Base-by-base conservation (phyloP, 2,329 filamentous ascomycete genomes). In the Amauroascus verrucosus region DNA sequence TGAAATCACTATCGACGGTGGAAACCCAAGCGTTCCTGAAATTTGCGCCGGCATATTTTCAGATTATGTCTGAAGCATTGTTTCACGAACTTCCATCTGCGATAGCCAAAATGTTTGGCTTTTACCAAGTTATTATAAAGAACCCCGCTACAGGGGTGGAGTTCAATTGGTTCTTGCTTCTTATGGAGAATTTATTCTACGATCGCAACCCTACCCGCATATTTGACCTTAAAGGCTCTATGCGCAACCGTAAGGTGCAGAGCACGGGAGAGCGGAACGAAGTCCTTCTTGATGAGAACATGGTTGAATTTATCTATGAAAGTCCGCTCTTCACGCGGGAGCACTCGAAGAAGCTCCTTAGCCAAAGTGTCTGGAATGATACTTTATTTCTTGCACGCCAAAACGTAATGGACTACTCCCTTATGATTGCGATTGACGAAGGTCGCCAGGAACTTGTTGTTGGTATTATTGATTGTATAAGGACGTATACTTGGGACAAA, bases 401-500 rank as follows among this genome's bases (percentile, higher is more conserved):
- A 65, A 93, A 97, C 63, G 93, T 98, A 52, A 98, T 98, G 93
- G 93, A 98, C 71, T 98, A 98, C 72, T 93, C 86, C 22, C 79
- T 98, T 43, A 98, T 98, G 93, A 90, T 96, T 52, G 94, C 91
- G 0, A 94, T 98, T 43, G 91, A 98, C 63, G 93, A 96, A 67
- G 77, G 78, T 35, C 81, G 83, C 58, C 90, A 91, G 63, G 91
- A 98, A 70, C 80, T 98, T 13, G 88, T 97, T 13, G 90, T 98
- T 1, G 93, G 93, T 3, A 97, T 98, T 63, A 97, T 98, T 59
- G 91, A 98, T 68, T 97, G 93, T 67, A 97, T 98, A 60, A 83
- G 93, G 53, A 98, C 93, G 0, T 98, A 97, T 67, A 98, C 93
- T 0, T 98, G 93, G 89, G 93, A 98, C 74, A 98, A 98, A 77